Percentiles rank a stretch among this genome's conserved stretches.
Conservation (phyloP, 306 rosid species). For the Prunus fruticosa region DNA sequence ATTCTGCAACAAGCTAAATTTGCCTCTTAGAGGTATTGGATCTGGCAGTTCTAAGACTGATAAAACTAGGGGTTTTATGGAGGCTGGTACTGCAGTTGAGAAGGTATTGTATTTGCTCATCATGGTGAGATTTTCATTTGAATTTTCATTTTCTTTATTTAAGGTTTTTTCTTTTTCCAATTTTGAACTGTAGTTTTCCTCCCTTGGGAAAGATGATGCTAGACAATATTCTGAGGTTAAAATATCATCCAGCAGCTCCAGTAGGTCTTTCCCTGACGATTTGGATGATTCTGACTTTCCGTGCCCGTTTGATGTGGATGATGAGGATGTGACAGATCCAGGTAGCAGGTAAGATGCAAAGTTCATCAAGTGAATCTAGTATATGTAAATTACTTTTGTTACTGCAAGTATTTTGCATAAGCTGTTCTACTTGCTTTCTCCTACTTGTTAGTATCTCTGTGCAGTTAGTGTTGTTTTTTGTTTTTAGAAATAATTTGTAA, state of each 20-base stretch:
- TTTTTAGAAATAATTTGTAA: background rate
- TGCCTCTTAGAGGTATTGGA: conserved; percentile 43
- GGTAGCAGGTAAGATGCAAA: conserved; percentile 63
- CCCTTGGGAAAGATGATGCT: conserved; percentile 56
- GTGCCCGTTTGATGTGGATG: conserved; percentile 76
- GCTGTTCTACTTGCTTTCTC: conserved; percentile 10
- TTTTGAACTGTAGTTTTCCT: conserved; percentile 37
- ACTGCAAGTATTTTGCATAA: conserved; percentile 4
- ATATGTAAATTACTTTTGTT: conserved; percentile 6
- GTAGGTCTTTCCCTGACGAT: conserved; percentile 70
- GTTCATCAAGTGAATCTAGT: conserved; percentile 10
- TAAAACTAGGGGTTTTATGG: conserved; percentile 35
- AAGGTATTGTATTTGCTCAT: conserved; percentile 49
- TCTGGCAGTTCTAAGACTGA: conserved; percentile 38
- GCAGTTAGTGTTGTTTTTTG: background rate
- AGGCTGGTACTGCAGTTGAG: conserved; percentile 47
- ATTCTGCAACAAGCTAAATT: conserved; percentile 37
- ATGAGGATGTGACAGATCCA: conserved; percentile 67
- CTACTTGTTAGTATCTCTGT: background rate
- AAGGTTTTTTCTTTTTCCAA: conserved; percentile 23
- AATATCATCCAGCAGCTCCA: conserved; percentile 59
- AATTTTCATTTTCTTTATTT: conserved; percentile 10
- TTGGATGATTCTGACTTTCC: conserved; percentile 62
- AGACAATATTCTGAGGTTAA: conserved; percentile 50
- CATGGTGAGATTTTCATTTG: background rate